Conservation (phyloP, 2,329 filamentous ascomycete genomes). For the Xylariaceae sp. region DNA sequence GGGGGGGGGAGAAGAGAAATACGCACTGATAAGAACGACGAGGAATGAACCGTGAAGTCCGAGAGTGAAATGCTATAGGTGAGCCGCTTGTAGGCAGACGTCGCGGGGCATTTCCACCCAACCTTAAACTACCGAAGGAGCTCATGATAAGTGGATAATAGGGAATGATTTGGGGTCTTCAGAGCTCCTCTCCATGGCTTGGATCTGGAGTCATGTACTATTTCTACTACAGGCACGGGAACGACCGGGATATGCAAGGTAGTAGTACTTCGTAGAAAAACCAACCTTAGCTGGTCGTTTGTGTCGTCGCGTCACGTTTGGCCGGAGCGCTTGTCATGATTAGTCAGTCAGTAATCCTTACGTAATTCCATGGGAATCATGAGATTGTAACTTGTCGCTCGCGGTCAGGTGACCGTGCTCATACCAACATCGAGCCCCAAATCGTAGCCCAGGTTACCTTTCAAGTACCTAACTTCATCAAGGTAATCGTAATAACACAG, state of each 20-base stretch:
- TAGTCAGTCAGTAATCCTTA: neutral
- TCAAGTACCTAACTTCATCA: neutral
- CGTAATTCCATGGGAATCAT: neutral
- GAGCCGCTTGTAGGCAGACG: conserved; percentile 18
- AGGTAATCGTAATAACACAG: neutral
- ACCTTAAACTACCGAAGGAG: conserved; percentile 22
- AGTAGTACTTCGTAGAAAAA: no score
- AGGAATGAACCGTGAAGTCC: conserved; percentile 20
- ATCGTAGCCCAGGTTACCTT: neutral
- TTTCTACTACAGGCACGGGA: no score
- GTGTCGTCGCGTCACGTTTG: no score
- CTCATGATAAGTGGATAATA: conserved; percentile 24
- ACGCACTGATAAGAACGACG: neutral
- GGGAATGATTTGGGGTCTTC: conserved; percentile 4
- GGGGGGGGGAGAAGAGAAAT: neutral
- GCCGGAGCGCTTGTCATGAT: neutral
- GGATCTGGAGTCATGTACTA: no score
- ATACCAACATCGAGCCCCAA: neutral
- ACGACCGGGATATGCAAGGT: no score
- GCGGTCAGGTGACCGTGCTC: neutral
- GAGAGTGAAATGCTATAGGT: conserved; percentile 12
- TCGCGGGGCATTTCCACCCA: conserved; percentile 31
- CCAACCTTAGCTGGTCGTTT: no score
- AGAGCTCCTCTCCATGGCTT: conserved; percentile 29
- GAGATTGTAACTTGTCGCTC: neutral